A percentile compares a stretch with the other conserved stretches of the same genome.
Conservation (phyloP, 2,329 filamentous ascomycete genomes). For the Colletotrichum salicis region DNA sequence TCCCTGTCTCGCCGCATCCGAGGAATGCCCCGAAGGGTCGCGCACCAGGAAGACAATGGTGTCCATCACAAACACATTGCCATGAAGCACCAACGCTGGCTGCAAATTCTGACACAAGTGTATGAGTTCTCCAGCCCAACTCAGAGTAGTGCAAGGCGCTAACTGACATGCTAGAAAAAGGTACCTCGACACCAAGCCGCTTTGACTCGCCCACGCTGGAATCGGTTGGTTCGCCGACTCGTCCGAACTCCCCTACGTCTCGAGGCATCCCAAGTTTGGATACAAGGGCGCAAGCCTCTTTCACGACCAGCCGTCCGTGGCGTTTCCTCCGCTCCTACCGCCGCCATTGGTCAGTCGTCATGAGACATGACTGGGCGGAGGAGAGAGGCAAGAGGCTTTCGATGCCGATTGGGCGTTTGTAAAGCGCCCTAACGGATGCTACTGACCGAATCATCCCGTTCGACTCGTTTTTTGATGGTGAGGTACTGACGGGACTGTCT, state of each 20-base stretch:
- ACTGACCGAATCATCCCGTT: constrained; percentile 7
- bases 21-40: not conserved
- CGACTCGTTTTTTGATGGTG: not conserved
- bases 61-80: not conserved
- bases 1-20: constrained; percentile 14
- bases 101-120: not conserved
- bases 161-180: constrained; percentile 2
- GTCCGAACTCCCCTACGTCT: constrained; percentile 1
- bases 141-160: constrained; percentile 15
- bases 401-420: not conserved
- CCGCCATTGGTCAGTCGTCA: constrained; percentile 3
- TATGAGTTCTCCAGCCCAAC: not conserved
- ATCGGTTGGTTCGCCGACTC: constrained; percentile 8
- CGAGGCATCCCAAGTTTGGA: not conserved
- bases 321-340: not conserved
- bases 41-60: not conserved
- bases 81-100: not conserved
- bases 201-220: constrained; percentile 18
- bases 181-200: not conserved
- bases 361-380: not conserved
- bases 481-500: not conserved
- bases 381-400: not conserved
- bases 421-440: not conserved
- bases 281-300: not conserved
- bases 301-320: not conserved